Evolutionary conservation across 1,284 basidiomycete species (phyloP).

Genomic region (Baeospora myosura): DNA sequence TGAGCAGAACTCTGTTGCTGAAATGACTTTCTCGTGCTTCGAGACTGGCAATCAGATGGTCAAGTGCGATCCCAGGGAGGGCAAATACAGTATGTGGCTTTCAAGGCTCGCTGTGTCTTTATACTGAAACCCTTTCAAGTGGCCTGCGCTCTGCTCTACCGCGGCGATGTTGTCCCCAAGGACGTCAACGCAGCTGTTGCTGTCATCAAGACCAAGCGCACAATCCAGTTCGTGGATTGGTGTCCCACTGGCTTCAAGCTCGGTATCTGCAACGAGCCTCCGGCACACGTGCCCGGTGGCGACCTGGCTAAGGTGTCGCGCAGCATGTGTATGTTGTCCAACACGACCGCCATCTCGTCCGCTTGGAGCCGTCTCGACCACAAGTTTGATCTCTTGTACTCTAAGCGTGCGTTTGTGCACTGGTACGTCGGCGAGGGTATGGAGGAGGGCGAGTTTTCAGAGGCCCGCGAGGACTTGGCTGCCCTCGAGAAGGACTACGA

Average conservation of each 20-base stretch:
- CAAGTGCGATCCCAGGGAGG: constrained; percentile 82
- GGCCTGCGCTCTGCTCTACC: constrained; percentile 86
- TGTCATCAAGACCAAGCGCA: constrained; percentile 94
- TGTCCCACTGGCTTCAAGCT: constrained; percentile 88
- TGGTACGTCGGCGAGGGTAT: constrained; percentile 98
- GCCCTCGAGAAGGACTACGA: constrained; percentile 97
- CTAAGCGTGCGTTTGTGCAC: constrained; percentile 88
- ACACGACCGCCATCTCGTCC: constrained; percentile 80
- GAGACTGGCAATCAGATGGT: constrained; percentile 91
- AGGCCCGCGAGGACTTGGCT: constrained; percentile 94
- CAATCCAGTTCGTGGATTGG: constrained; percentile 84
- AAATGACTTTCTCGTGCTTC: constrained; percentile 93
- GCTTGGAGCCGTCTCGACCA: constrained; percentile 90
- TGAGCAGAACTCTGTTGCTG: constrained; percentile 89
- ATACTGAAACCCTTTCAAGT: constrained; percentile 30
- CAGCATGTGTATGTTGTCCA: constrained; percentile 86
- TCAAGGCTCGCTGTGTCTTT: constrained; percentile 39
- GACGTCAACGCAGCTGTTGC: constrained; percentile 92
- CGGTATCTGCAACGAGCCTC: constrained; percentile 87
- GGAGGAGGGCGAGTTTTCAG: constrained; percentile 97
- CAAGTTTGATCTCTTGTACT: constrained; percentile 93
- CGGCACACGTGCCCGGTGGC: constrained; percentile 77
- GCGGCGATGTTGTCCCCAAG: constrained; percentile 97
- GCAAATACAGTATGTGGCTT: constrained; percentile 72
- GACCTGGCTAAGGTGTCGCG: constrained; percentile 84